A percentile compares a stretch with the other conserved stretches of the same genome.
These are phyloP conservation scores for Pichia membranifaciens DNA, from an alignment of 805 yeast species.

Conservation along the genomic window DNA sequence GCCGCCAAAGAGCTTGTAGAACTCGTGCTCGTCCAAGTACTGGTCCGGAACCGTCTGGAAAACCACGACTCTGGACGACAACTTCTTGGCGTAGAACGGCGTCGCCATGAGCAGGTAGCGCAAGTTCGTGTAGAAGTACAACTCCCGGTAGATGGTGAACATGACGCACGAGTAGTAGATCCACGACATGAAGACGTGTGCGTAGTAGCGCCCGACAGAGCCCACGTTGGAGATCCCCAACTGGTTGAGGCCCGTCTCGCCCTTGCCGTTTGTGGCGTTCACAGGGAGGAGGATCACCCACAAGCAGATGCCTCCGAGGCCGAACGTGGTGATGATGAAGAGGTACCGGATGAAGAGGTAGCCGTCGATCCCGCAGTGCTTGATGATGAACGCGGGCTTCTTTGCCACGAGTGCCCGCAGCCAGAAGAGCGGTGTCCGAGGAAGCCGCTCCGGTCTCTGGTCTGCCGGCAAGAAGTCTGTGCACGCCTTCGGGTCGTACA, in stretches of 20 bases:
- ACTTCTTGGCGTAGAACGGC: conserved; percentile 68
- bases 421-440: conserved; percentile 69
- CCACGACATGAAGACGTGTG: conserved; percentile 82
- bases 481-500: conserved; percentile 78
- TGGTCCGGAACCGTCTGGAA: conserved; percentile 80
- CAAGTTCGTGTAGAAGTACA: conserved; percentile 68
- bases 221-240: conserved; percentile 74
- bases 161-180: conserved; percentile 63
- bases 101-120: conserved; percentile 75
- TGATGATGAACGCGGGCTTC: conserved; percentile 68
- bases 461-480: conserved; percentile 52
- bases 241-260: conserved; percentile 63
- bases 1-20: conserved; percentile 72
- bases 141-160: conserved; percentile 76
- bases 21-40: conserved; percentile 63
- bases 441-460: conserved; percentile 68
- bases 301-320: conserved; percentile 50
- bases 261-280: conserved; percentile 65
- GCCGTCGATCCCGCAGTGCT: conserved; percentile 92
- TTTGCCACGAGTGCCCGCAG: conserved; percentile 53
- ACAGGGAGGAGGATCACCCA: conserved; percentile 77
- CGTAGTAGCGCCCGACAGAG: conserved; percentile 60
- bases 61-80: conserved; percentile 75
- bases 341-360: conserved; percentile 83
- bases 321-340: conserved; percentile 45